These are phyloP conservation scores for Teunomyces barrocoloradensis DNA, from an alignment of 805 yeast species.

Conservation along the genomic window DNA sequence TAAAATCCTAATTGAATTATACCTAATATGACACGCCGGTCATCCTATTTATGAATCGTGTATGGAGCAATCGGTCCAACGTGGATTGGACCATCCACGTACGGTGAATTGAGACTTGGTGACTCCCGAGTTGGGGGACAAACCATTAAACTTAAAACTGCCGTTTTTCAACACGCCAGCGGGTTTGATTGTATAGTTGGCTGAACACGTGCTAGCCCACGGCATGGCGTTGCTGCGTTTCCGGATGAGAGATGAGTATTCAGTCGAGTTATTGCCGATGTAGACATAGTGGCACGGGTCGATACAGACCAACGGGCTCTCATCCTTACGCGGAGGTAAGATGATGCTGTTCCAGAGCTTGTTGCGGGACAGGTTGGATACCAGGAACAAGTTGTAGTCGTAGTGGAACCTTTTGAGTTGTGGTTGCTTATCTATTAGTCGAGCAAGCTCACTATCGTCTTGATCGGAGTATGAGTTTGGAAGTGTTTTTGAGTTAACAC, in stretches of 20 bases:
- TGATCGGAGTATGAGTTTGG: slow-evolving; percentile 22
- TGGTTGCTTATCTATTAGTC: slow-evolving; percentile 12
- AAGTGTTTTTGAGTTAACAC: slow-evolving; percentile 20
- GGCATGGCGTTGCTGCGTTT: slow-evolving; percentile 9
- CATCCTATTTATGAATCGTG: background rate
- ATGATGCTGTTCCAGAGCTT: slow-evolving; percentile 54
- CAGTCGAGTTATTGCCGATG: slow-evolving; percentile 18
- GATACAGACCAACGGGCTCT: slow-evolving; percentile 18
- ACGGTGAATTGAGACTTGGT: slow-evolving; percentile 47
- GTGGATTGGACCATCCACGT: slow-evolving; percentile 48
- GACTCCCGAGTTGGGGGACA: slow-evolving; percentile 37
- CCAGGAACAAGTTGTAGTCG: slow-evolving; percentile 23
- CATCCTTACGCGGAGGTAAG: slow-evolving; percentile 50
- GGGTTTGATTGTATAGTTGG: slow-evolving; percentile 18
- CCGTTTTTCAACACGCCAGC: slow-evolving; percentile 31
- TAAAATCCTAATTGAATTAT: background rate
- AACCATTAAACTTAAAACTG: slow-evolving; percentile 22
- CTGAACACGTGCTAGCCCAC: slow-evolving; percentile 5
- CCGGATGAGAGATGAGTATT: slow-evolving; percentile 4
- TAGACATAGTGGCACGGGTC: slow-evolving; percentile 21
- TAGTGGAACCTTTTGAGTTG: slow-evolving; percentile 26
- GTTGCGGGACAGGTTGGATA: slow-evolving; percentile 45
- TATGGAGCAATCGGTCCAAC: slow-evolving; percentile 32
- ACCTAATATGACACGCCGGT: slow-evolving; percentile 1
- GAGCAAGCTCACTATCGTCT: slow-evolving; percentile 12